Conservation (phyloP, 225 moss, liverwort and hornwort species). For the Pseudoscleropodium purum region DNA sequence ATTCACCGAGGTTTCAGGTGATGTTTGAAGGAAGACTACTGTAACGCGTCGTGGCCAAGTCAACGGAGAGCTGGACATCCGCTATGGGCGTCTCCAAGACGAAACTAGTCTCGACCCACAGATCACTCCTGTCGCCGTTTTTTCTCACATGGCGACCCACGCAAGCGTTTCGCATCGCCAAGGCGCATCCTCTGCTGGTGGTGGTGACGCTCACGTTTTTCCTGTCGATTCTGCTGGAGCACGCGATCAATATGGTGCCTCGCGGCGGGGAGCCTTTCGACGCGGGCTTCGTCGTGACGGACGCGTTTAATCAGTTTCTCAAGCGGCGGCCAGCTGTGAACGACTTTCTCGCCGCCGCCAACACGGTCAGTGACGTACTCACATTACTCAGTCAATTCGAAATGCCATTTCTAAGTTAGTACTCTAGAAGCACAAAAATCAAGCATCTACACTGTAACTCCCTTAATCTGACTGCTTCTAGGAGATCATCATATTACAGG, state of each 20-base stretch:
- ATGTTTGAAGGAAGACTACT: not conserved
- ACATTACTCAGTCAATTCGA: not conserved
- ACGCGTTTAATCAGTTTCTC: not conserved
- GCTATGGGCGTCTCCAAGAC: not conserved
- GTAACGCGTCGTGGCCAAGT: not conserved
- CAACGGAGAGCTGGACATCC: not conserved
- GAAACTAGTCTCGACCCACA: not conserved
- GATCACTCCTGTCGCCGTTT: not conserved
- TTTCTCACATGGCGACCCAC: conserved; percentile 14
- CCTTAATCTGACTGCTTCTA: not conserved
- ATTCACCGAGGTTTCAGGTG: not conserved
- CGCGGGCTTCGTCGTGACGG: conserved; percentile 22
- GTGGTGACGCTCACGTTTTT: not conserved
- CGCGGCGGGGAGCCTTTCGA: conserved; percentile 28
- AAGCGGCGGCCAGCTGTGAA: not conserved
- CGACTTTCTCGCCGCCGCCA: conserved; percentile 29
- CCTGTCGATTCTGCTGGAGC: conserved; percentile 22
- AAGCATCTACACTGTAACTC: not conserved
- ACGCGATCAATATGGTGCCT: conserved; percentile 15
- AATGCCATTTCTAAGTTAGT: not conserved
- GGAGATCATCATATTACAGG: not conserved
- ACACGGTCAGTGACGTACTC: conserved; percentile 15
- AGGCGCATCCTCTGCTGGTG: conserved; percentile 26
- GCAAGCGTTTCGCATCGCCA: not conserved
- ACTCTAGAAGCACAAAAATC: not conserved